A percentile compares a stretch with the other conserved stretches of the same genome.
phyloP scores from a whole-genome alignment of 257 asterid species.

The Misopates orontium region DNA sequence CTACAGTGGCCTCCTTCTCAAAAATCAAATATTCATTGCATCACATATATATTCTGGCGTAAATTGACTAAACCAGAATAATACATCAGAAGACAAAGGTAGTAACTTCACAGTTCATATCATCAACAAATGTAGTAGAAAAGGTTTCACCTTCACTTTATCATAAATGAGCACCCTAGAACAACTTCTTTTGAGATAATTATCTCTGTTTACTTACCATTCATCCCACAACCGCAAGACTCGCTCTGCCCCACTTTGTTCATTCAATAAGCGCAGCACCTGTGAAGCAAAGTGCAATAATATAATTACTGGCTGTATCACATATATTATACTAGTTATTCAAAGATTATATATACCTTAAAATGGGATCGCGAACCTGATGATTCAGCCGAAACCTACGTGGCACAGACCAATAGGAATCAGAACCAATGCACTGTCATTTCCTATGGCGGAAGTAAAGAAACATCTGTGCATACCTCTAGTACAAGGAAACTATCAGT shows the following conservation, averaged over 20 bases:
- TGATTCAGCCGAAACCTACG: slow-evolving; percentile 63
- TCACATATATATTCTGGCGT: slow-evolving; percentile 10
- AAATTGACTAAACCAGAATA: slow-evolving; percentile 18
- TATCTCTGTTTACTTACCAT: slow-evolving; percentile 54
- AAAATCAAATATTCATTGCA: slow-evolving; percentile 17
- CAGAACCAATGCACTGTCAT: slow-evolving; percentile 10
- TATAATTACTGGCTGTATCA: slow-evolving; percentile 18
- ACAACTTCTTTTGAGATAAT: slow-evolving; percentile 16
- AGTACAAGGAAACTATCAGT: slow-evolving; percentile 67
- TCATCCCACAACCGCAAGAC: slow-evolving; percentile 77
- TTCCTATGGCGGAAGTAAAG: slow-evolving; percentile 23
- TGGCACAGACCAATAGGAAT: slow-evolving; percentile 21
- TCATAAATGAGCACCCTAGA: slow-evolving; percentile 6
- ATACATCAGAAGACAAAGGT: slow-evolving; percentile 23
- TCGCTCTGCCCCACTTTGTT: slow-evolving; percentile 81
- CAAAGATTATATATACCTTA: slow-evolving; percentile 58
- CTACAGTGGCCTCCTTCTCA: slow-evolving; percentile 17
- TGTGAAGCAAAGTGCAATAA: slow-evolving; percentile 33
- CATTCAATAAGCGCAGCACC: slow-evolving; percentile 82
- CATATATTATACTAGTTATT: slow-evolving; percentile 23
- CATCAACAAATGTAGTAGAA: background rate
- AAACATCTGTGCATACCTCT: slow-evolving; percentile 58
- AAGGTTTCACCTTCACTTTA: slow-evolving; percentile 6
- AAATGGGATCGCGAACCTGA: slow-evolving; percentile 48
- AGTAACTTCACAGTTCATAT: slow-evolving; percentile 7